Conservation (phyloP, 148 eudicot genomes). For the Camellia lanceoleosa region DNA sequence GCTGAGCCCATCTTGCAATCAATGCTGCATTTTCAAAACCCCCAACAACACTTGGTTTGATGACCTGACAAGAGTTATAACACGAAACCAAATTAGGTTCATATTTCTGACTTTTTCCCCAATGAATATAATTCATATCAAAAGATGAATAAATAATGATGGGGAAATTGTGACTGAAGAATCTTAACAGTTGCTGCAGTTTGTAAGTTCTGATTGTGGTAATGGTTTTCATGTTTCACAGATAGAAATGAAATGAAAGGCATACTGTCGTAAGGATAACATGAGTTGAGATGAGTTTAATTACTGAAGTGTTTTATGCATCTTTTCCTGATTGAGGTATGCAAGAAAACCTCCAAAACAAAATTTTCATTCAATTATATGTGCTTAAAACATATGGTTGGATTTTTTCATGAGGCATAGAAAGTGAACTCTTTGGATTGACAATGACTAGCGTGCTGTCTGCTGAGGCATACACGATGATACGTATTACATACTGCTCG, state of each 20-base stretch:
- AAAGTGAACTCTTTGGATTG: neutral
- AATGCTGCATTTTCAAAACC: conserved; percentile 90
- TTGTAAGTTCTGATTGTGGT: neutral
- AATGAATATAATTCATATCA: neutral
- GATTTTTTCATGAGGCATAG: neutral
- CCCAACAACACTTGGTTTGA: conserved; percentile 91
- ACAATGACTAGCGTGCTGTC: neutral
- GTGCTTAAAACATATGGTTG: neutral
- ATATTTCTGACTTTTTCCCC: neutral
- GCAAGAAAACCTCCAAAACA: neutral
- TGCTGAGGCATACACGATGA: neutral
- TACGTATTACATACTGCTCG: neutral
- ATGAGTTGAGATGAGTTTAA: too few species aligned
- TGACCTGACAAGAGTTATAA: conserved; percentile 50
- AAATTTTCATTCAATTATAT: neutral
- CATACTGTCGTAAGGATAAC: too few species aligned
- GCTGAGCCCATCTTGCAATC: conserved; percentile 91
- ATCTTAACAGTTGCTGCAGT: neutral
- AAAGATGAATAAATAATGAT: neutral
- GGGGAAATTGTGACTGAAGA: neutral
- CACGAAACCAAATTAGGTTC: neutral
- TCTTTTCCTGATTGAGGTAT: too few species aligned
- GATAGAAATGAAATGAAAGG: neutral
- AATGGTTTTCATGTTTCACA: neutral
- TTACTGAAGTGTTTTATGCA: too few species aligned